Base-by-base conservation (phyloP, 2,329 filamentous ascomycete genomes). In the Cladosporium velox region DNA sequence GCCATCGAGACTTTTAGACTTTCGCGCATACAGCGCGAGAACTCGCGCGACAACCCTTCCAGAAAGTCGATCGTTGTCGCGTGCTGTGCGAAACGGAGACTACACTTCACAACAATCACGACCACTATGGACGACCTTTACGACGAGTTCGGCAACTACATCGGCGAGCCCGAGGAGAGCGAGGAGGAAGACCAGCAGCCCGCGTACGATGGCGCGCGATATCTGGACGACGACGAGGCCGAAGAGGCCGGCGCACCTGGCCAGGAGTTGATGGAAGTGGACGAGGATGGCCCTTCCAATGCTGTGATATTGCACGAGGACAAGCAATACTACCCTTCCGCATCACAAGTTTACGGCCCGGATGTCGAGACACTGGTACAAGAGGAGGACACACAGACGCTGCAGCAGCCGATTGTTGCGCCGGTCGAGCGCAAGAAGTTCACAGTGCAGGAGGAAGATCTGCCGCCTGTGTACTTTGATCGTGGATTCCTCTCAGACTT, bases 291-390 rank as follows among this genome's bases (percentile, higher is more conserved):
- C 15, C 91, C 94, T 3, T 97, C 93, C 5, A 99, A 98, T 78
- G 94, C 95, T 61, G 93, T 99, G n/a, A 87, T 99, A 66, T 86
- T 99, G 55, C 95, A 99, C 81, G 95, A 99, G 84, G 95, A 99
- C 82, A 99, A 99, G 79, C 95, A 98, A 78, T 99, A 99, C 80
- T 99, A 99, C 77, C 95, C 95, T 34, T 97, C 93, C n/a, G 95
- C 95, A 65, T 90, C 94, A 76, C 95, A 99, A 79, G 89, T 97
- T 51, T 99, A 98, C 77, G 95, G 95, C 62, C 86, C 89, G 72
- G 93, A 95, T 80, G 95, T 99, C 73, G 95, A 99, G 81, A 95
- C 94, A 1, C 82, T 97, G 79, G 94, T 99, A 44, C 91, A 98
- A 76, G 95, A 99, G 79, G 95, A 98, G 81, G 95, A 99, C 83